phyloP scores from a whole-genome alignment of 2,329 filamentous ascomycete species.

The Talaromyces pinophilus region DNA sequence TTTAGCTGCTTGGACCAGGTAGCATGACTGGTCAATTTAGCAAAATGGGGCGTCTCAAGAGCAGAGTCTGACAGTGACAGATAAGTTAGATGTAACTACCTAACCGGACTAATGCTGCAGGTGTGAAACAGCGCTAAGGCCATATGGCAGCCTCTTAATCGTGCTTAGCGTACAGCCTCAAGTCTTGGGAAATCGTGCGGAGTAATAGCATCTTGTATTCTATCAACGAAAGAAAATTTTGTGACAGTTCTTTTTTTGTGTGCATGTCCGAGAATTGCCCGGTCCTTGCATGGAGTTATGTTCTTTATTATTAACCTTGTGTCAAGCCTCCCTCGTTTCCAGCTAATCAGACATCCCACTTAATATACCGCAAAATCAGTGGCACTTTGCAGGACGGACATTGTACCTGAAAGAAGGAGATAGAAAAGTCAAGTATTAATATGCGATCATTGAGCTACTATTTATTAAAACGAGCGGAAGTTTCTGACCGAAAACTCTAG shows the following conservation, averaged over 20 bases:
- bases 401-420: slow-evolving; percentile 4
- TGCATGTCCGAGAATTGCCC: slow-evolving; percentile 3
- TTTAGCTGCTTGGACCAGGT: not conserved
- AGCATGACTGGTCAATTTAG: not conserved
- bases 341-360: not conserved
- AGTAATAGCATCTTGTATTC: not conserved
- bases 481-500: not conserved
- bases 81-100: slow-evolving; percentile 8
- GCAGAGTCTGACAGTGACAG: not conserved
- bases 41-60: not conserved
- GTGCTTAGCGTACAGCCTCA: not conserved
- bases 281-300: not conserved
- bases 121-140: slow-evolving; percentile 14
- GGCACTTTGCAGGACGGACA: slow-evolving; percentile 3
- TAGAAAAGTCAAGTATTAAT: not conserved
- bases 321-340: not conserved
- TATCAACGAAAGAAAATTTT: not conserved
- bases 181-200: not conserved
- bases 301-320: slow-evolving; percentile 1
- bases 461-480: not conserved
- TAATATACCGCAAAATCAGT: not conserved
- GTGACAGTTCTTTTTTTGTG: not conserved
- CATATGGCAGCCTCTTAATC: slow-evolving; percentile 2
- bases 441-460: not conserved
- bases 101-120: not conserved